A percentile compares a stretch with the other conserved stretches of the same genome.
These are phyloP conservation scores for Phytophthora brassicae DNA, from an alignment of 352 stramenopile species.

Conservation along the genomic window DNA sequence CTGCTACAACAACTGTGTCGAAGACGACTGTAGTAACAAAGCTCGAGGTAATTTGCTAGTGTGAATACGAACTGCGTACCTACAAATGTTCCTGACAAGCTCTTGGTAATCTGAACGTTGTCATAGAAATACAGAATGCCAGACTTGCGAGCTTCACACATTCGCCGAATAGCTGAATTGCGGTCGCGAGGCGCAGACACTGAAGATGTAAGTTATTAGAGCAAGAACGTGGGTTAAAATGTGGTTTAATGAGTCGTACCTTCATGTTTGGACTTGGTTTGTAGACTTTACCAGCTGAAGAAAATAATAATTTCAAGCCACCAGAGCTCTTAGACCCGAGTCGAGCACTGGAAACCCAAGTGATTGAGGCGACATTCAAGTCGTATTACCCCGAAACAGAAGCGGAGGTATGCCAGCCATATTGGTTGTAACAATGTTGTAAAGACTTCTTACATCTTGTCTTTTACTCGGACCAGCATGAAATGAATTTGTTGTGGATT, in stretches of 20 bases:
- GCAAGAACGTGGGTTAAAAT: background rate
- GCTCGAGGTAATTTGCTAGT: conserved; percentile 29
- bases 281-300: conserved; percentile 7
- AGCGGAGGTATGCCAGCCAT: conserved; percentile 43
- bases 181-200: conserved; percentile 38
- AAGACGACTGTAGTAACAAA: conserved; percentile 13
- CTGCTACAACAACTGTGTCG: conserved; percentile 7
- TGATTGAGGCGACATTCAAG: conserved; percentile 56
- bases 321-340: conserved; percentile 19
- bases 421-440: background rate
- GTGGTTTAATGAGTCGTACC: too few relatives aligned
- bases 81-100: background rate
- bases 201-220: conserved; percentile 26
- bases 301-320: conserved; percentile 17
- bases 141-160: conserved; percentile 63
- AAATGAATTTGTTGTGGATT: conserved; percentile 76
- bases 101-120: background rate
- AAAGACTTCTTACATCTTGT: background rate
- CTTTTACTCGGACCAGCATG: conserved; percentile 37
- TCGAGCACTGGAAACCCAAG: conserved; percentile 24
- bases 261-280: background rate
- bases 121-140: conserved; percentile 60
- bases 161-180: conserved; percentile 66
- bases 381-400: conserved; percentile 65
- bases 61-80: background rate